A percentile compares a stretch with the other conserved stretches of the same genome.
These are phyloP conservation scores for Anisodus tanguticus DNA, from an alignment of 257 asterid genomes.

Conservation along the genomic window DNA sequence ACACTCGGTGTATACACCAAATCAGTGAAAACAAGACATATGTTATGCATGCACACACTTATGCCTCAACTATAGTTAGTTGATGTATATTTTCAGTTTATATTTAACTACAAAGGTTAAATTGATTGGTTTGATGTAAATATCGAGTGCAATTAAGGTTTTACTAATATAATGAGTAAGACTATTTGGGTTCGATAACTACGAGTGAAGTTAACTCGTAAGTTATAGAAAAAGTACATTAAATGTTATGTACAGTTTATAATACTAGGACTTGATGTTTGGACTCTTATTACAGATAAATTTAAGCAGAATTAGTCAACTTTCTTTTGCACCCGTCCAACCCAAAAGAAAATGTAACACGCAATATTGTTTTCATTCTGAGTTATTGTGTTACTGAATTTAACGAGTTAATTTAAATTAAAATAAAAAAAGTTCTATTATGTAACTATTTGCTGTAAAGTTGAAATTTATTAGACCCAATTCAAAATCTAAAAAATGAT, in stretches of 20 bases:
- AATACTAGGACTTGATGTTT: background rate
- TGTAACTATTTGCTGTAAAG: too few species aligned
- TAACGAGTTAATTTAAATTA: too few species aligned
- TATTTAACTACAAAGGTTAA: too few species aligned
- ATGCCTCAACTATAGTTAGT: too few species aligned
- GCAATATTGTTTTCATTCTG: background rate
- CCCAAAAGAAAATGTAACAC: background rate
- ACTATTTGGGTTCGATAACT: background rate
- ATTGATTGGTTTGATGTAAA: background rate
- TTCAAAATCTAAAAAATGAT: background rate
- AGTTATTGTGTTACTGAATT: background rate
- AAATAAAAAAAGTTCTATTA: too few species aligned
- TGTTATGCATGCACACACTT: too few species aligned
- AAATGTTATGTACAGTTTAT: background rate
- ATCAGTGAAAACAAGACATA: too few species aligned
- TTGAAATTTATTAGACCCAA: background rate
- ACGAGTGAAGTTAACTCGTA: background rate
- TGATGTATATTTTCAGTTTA: too few species aligned
- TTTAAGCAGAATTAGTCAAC: background rate
- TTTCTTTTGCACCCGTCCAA: background rate
- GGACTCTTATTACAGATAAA: too few species aligned
- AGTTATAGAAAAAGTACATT: background rate
- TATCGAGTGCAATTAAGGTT: too few species aligned
- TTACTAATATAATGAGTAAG: too few species aligned
- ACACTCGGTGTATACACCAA: too few species aligned